Base-by-base conservation (phyloP, 2,329 filamentous ascomycete species). In the Phyllachora maydis region DNA sequence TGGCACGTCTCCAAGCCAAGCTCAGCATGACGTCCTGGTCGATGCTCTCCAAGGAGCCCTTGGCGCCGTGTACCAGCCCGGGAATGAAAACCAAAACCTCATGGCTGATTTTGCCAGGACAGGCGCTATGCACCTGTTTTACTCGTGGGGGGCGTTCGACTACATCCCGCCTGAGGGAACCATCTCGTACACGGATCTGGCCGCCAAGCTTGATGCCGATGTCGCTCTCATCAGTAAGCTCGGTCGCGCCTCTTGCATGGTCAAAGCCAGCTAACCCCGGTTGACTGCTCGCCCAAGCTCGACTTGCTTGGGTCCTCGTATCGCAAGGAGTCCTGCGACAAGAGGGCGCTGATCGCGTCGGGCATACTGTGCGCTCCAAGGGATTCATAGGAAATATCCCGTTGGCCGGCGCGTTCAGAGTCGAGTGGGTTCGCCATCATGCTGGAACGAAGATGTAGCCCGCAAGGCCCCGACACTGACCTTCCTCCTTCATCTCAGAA, bases 71-170 rank as follows among this genome's bases (percentile, higher is more conserved):
- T 26, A 25, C 21, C 25, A 26, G 14, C 34, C 35, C 19, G 16
- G 18, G 3, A 33, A 36, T 16, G 16, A 24, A n/a, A 19, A 31
- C 18, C 13, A 30, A n/a, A 14, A 32, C 15, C 22, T 16, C 16
- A 20, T 31, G 8, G 14, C 26, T 4, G 11, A 22, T 5, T 11
- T 32, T 4, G 23, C 28, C 11, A 26, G 32, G 5, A 28, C 39
- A 8, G 31, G 26, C 3, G 37, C 35, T 3, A 21, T 38, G 5
- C 33, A 34, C 2, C 27, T 46, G 4, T 46, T 48, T 23, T 27
- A 39, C 14, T 32, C 40, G 18, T 46, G 45, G 41, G 32, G 35
- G 6, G 37, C 31, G 0, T 47, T 49, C 23, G 39, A 43, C 5
- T 21, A 27, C 2, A 43, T 51, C 11, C 43, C 45, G 0, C n/a